phyloP scores from a whole-genome alignment of 2,329 filamentous ascomycete genomes.

The Pyricularia grisea region DNA sequence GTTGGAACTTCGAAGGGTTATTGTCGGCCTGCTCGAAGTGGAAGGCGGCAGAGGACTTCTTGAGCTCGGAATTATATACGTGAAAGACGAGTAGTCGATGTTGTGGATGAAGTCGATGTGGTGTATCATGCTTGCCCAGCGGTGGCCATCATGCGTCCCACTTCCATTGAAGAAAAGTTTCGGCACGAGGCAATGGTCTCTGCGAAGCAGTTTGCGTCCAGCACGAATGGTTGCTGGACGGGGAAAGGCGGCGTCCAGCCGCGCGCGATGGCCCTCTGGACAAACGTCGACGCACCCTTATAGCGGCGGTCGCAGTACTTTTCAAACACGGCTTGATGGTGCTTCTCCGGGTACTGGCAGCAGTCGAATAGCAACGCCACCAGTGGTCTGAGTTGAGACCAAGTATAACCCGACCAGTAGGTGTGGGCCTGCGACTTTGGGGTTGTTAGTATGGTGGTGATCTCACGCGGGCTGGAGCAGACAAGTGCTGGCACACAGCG shows the following conservation, averaged over 20 bases:
- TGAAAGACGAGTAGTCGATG: background rate
- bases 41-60: background rate
- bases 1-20: background rate
- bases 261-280: conserved; percentile 61
- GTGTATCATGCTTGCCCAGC: background rate
- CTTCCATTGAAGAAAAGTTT: background rate
- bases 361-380: conserved; percentile 77
- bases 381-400: conserved; percentile 68
- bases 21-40: background rate
- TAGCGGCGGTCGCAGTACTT: conserved; percentile 87
- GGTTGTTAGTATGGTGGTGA: background rate
- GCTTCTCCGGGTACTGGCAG: conserved; percentile 69
- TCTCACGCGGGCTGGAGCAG: background rate
- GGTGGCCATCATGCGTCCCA: background rate
- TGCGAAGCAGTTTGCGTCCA: background rate
- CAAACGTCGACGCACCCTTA: conserved; percentile 74
- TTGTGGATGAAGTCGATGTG: background rate
- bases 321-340: conserved; percentile 80
- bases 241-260: conserved; percentile 42
- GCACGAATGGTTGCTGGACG: conserved; percentile 19
- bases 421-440: conserved; percentile 68
- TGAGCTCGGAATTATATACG: background rate
- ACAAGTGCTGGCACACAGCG: background rate
- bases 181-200: background rate
- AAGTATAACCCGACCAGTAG: conserved; percentile 91